Evolutionary conservation across 441 rosid genomes (phyloP).

Genomic region (Pelargonium australe): DNA sequence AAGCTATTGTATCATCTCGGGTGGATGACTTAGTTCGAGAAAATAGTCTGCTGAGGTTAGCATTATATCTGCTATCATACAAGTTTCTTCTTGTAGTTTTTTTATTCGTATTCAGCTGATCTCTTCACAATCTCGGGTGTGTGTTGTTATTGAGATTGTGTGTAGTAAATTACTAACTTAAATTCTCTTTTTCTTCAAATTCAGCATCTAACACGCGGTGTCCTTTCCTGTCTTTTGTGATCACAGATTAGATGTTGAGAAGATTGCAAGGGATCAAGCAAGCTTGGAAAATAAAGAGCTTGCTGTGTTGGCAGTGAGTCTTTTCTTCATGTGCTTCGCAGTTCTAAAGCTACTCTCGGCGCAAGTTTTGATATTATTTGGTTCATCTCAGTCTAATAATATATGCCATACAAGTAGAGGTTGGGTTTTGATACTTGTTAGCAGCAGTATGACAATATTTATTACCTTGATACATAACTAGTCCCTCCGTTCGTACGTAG

Average conservation of each 20-base stretch:
- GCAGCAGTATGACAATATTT: conserved; percentile 74
- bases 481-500: background rate
- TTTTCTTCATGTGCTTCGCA: conserved; percentile 56
- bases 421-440: conserved; percentile 68
- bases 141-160: background rate
- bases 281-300: conserved; percentile 66
- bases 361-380: conserved; percentile 30
- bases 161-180: background rate
- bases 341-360: conserved; percentile 49
- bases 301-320: conserved; percentile 50
- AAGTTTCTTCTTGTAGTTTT: too few species aligned
- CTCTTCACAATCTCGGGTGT: too few species aligned
- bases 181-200: background rate
- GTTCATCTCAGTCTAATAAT: conserved; percentile 32
- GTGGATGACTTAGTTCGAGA: conserved; percentile 37
- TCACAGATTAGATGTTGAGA: conserved; percentile 58
- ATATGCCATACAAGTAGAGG: conserved; percentile 43
- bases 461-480: conserved; percentile 47
- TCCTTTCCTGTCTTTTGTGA: background rate
- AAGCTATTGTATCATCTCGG: conserved; percentile 43
- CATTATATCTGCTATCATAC: background rate
- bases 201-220: too few species aligned
- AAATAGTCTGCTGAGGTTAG: conserved; percentile 49
- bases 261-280: conserved; percentile 50
- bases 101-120: too few species aligned